These are phyloP conservation scores for Dryas octopetala DNA, from an alignment of 306 rosid species.

Conservation along the genomic window DNA sequence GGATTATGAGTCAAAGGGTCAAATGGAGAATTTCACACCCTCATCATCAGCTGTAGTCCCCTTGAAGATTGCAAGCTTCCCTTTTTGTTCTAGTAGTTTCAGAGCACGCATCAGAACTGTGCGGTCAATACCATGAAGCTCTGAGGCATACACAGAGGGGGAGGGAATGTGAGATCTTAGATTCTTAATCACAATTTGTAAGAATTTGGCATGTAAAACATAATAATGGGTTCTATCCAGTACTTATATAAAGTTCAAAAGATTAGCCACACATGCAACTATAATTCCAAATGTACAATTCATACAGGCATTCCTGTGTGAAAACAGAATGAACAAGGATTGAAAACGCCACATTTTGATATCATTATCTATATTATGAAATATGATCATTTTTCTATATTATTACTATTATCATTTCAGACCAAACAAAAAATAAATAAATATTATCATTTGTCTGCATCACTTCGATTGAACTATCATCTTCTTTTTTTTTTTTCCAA, in stretches of 20 bases:
- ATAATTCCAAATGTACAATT: too few relatives aligned
- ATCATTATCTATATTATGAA: too few relatives aligned
- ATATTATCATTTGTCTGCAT: too few relatives aligned
- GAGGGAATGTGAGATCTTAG: not conserved
- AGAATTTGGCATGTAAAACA: conserved; percentile 6
- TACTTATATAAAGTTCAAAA: not conserved
- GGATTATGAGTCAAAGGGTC: conserved; percentile 2
- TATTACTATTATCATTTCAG: too few relatives aligned
- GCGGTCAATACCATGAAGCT: conserved; percentile 80
- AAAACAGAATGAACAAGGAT: too few relatives aligned
- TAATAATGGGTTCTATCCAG: not conserved
- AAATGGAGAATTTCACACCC: conserved; percentile 78
- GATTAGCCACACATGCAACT: not conserved
- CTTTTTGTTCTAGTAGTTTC: conserved; percentile 81
- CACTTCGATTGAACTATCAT: too few relatives aligned
- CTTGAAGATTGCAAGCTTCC: conserved; percentile 91
- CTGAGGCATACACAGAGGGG: conserved; percentile 40
- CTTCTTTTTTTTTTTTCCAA: too few relatives aligned
- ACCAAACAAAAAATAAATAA: too few relatives aligned
- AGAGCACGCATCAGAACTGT: conserved; percentile 72
- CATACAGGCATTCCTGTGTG: too few relatives aligned
- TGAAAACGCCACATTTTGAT: too few relatives aligned
- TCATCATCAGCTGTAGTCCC: conserved; percentile 95
- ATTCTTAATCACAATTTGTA: conserved; percentile 2
- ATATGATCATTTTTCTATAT: too few relatives aligned